Evolutionary conservation across 2,329 filamentous ascomycete species (phyloP), one percentile per base, ranked within the genome.

Genomic region (Stemphylium vesicarium): DNA sequence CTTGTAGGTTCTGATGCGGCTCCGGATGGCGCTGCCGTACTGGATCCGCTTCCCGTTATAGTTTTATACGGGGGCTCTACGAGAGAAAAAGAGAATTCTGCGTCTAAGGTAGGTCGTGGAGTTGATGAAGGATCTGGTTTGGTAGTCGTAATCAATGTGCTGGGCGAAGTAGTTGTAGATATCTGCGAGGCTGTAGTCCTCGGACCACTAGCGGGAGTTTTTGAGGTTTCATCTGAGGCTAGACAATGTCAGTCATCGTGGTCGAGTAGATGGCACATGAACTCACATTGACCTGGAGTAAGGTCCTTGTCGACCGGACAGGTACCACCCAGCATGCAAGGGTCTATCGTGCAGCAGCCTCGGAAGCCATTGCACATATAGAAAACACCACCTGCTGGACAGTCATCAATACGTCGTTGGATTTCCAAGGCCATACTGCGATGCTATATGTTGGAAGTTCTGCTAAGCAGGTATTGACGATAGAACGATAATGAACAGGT

Each of bases 281-380:
- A 62, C 66, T 51, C 56, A 70, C 68, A 57, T 33, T 43, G 44
- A 7, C 38, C 56, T 41, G 62, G 59, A 22, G 65, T 64, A 4
- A 42, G 48, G 13, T 65, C 63, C 43, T 66, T 62, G 8, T 56
- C 57, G 10, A 42, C 40, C 33, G 64, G 65, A 57, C 70, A 73
- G 5, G 58, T 58, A 26, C 52, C 35, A 24, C 44, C 43, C 18
- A 55, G 53, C 41, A 33, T 56, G 48, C 67, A 72, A 46, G 69
- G 57, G 26, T 70, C 64, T 10, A 58, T 59, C 12, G 61, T n/a
- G 41, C 68, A 73, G 41, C 69, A 72, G 26, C 69, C 70, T 26
- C 32, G 31, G 35, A 63, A 72, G 1, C 52, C 57, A 32, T 49
- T 43, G 37, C 70, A 72, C 10, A 36, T 54, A 38, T 71, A 70